Evolutionary conservation across 1,139 yeast genomes (phyloP), one percentile per base, ranked within the genome.

Genomic region (Candida sp.): DNA sequence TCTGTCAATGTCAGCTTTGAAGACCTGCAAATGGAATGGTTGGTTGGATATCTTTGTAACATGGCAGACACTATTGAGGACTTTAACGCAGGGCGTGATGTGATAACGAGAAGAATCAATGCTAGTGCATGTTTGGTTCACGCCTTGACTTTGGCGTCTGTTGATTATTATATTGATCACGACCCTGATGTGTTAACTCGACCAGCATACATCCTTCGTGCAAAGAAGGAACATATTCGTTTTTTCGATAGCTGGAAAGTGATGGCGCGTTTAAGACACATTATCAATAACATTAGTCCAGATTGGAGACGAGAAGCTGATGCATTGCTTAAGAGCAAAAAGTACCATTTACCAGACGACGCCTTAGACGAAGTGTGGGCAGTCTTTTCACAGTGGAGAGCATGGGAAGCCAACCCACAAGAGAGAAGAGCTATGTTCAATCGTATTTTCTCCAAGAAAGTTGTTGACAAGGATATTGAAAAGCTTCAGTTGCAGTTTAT

Each of bases 151-250:
- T 64, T 72, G 30, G 94, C 93, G 0, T 86, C 94, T 34, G 80
- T 77, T 22, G 71, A 73, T 11, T 82, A 77, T 61, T 77, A 80
- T 34, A 81, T 92, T 44, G 85, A 85, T 49, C 89, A 89, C 59
- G 98, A 94, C 62, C 96, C 98, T 0, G 85, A 90, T 6, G 97
- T 91, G 9, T 79, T 94, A 47, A 93, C 98, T 0, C 86, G 92
- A 48, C 98, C 98, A 0, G 89, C 97, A 0, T 86, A 88, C 58
- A 83, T 91, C 40, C 81, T 90, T 48, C 78, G 97, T 53, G 80
- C 92, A 2, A 81, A 86, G 2, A 77, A 78, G 39, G 81, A 84
- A 17, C 98, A 93, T 68, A 84, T 92, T 5, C 76, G 99, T 55
- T 83, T 87, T 39, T 83, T 85, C 56, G 91, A 91, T 59, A 84